Conservation (phyloP, 768 basidiomycete genomes). For the Psilocybe cyanescens region DNA sequence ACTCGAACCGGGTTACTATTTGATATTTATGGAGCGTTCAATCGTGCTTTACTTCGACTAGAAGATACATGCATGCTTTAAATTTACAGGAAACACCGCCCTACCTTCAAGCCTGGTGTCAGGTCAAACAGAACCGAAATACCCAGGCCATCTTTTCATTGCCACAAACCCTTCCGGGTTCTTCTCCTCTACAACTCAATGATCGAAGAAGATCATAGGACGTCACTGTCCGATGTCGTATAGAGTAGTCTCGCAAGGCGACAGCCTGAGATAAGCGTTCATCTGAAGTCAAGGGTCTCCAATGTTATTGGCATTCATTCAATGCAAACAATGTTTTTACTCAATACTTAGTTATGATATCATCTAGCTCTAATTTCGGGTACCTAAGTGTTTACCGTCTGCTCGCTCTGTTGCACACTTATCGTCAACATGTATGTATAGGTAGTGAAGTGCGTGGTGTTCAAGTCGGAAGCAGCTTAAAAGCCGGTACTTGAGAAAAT, state of each 20-base stretch:
- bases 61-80: no score
- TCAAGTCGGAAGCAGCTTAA: background rate
- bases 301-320: background rate
- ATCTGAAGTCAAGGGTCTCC: background rate
- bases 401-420: background rate
- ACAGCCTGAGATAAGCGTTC: background rate
- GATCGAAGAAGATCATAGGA: background rate
- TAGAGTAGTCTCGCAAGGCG: background rate
- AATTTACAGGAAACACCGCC: background rate
- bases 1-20: no score
- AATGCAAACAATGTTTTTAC: no score
- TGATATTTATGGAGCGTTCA: no score
- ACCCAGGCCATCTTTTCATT: conserved; percentile 1
- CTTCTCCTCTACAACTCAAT: background rate
- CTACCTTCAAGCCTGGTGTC: background rate
- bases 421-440: background rate
- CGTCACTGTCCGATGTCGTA: background rate
- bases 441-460: background rate
- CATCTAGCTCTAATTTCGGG: conserved; percentile 1
- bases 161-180: conserved; percentile 4
- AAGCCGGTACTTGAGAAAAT: background rate
- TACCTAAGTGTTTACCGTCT: background rate
- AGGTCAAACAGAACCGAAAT: background rate
- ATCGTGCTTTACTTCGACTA: no score
- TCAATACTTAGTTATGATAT: no score